Percentiles rank a stretch among this genome's conserved stretches.
Conservation (phyloP, 257 asterid genomes). For the Solanum virginianum region DNA sequence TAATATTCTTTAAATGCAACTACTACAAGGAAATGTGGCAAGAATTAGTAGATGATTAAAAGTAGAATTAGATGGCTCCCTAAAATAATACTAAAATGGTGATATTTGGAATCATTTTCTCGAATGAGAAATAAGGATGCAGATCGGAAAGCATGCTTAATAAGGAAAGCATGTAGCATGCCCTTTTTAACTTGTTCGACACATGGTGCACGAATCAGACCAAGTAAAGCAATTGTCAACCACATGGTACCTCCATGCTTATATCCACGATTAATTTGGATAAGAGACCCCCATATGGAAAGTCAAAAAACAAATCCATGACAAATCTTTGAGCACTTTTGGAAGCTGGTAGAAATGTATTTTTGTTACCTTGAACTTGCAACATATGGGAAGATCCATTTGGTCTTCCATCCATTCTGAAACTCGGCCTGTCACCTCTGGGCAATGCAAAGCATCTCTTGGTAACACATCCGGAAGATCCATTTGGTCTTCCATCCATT, state of each 20-base stretch:
- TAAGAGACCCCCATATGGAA: neutral
- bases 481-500: slow-evolving; percentile 65
- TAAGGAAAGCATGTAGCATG: neutral
- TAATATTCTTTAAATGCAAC: neutral
- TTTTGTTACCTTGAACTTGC: slow-evolving; percentile 41
- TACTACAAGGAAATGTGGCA: neutral
- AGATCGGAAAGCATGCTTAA: neutral
- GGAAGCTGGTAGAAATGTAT: neutral
- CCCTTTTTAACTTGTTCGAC: neutral
- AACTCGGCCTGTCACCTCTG: slow-evolving; percentile 49
- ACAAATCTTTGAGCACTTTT: neutral
- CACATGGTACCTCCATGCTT: neutral
- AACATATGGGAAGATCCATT: slow-evolving; percentile 41
- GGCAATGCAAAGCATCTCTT: slow-evolving; percentile 42
- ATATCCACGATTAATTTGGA: neutral
- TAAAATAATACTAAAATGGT: neutral
- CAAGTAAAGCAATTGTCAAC: neutral
- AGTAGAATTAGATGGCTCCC: neutral
- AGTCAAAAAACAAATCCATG: neutral
- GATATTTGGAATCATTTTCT: neutral
- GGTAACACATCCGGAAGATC: no score
- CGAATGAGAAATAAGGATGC: neutral
- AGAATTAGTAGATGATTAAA: neutral
- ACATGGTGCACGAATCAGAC: neutral
- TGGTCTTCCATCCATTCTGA: slow-evolving; percentile 60